Evolutionary conservation across 1,284 basidiomycete genomes (phyloP).

Genomic region (Cryptococcus neoformans): DNA sequence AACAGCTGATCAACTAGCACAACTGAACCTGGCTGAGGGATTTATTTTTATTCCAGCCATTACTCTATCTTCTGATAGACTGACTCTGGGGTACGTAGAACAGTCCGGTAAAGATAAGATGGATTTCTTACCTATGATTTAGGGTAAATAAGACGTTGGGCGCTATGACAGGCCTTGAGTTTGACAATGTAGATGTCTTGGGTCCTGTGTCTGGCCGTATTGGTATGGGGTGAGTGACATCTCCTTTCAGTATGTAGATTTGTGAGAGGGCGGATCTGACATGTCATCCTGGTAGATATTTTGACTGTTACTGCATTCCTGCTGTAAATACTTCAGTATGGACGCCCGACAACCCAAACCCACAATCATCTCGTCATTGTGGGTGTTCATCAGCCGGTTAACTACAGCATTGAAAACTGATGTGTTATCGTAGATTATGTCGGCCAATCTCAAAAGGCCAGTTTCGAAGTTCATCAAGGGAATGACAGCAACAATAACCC

Average conservation of each 20-base stretch:
- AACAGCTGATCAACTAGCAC: neutral
- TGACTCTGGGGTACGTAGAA: neutral
- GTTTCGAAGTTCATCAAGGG: slow-evolving; percentile 9
- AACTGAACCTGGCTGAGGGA: neutral
- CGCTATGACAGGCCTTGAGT: slow-evolving; percentile 9
- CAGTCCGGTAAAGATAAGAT: neutral
- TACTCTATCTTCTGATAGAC: neutral
- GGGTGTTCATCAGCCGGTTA: neutral
- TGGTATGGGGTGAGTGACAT: slow-evolving; percentile 3
- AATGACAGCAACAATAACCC: neutral
- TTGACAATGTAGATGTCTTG: slow-evolving; percentile 15
- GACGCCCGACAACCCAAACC: slow-evolving; percentile 8
- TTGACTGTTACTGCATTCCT: slow-evolving; percentile 11
- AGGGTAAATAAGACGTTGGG: slow-evolving; percentile 16
- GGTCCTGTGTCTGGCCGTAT: slow-evolving; percentile 9
- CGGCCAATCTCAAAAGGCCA: slow-evolving; percentile 6
- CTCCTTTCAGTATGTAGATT: neutral
- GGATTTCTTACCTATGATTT: neutral
- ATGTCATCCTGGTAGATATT: slow-evolving; percentile 1
- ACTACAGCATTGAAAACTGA: neutral
- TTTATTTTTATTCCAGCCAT: neutral
- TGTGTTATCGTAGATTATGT: slow-evolving; percentile 3
- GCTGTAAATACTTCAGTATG: slow-evolving; percentile 6
- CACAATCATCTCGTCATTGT: slow-evolving; percentile 11
- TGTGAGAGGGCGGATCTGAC: neutral